Conservation (phyloP, 208 protist species). For the Crithidia thermophila region DNA sequence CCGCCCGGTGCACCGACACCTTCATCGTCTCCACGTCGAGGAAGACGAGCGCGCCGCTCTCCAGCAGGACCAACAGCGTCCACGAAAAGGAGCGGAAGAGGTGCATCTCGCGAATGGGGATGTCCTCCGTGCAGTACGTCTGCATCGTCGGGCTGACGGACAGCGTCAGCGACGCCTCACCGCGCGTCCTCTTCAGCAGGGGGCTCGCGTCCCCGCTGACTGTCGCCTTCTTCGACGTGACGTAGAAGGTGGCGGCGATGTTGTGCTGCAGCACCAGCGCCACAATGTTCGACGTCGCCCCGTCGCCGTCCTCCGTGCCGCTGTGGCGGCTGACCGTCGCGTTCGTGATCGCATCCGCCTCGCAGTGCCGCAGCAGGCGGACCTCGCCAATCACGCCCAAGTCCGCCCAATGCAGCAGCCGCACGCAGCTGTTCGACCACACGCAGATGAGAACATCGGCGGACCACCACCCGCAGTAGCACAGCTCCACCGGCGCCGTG, state of each 20-base stretch:
- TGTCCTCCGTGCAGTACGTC: constrained; percentile 55
- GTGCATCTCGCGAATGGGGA: constrained; percentile 50
- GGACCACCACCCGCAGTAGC: constrained; percentile 54
- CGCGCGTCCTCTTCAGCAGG: constrained; percentile 17
- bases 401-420: constrained; percentile 19
- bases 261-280: constrained; percentile 53
- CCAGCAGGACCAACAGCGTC: constrained; percentile 55
- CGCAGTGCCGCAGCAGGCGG: constrained; percentile 24
- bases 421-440: constrained; percentile 61
- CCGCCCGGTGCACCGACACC: constrained; percentile 39
- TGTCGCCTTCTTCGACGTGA: constrained; percentile 7
- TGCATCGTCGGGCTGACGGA: constrained; percentile 20
- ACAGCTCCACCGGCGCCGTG: constrained; percentile 10
- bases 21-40: constrained; percentile 69
- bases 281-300: constrained; percentile 29
- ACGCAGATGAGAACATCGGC: constrained; percentile 41
- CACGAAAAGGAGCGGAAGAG: constrained; percentile 58
- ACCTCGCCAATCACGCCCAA: constrained; percentile 18
- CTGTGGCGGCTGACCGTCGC: constrained; percentile 17
- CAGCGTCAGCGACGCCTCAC: constrained; percentile 12
- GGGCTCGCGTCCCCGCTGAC: not conserved
- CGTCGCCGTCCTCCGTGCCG: not conserved
- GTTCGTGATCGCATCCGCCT: constrained; percentile 21
- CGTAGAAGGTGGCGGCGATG: constrained; percentile 47
- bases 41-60: constrained; percentile 72